phyloP scores from a whole-genome alignment of 179 eudicot species.

The Silene coronaria region DNA sequence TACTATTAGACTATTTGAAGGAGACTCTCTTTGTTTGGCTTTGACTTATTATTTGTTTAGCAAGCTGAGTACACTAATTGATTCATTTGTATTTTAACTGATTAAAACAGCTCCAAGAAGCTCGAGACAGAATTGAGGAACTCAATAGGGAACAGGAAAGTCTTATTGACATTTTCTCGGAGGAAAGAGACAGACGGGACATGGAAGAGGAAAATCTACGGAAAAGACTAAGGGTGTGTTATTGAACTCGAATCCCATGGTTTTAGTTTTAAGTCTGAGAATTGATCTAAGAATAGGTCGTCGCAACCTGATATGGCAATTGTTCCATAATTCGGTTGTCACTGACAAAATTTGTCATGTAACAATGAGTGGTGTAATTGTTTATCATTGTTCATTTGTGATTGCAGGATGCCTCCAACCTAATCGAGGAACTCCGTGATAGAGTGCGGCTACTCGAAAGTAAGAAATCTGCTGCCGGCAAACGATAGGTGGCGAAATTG shows the following conservation, averaged over 20 bases:
- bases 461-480: constrained; percentile 19
- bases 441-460: constrained; percentile 42
- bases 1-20: neutral
- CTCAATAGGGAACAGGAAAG: constrained; percentile 73
- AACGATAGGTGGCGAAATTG: constrained; percentile 12
- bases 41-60: neutral
- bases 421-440: constrained; percentile 56
- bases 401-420: constrained; percentile 56
- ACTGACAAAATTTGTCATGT: neutral
- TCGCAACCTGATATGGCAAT: neutral
- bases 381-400: neutral
- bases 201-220: constrained; percentile 65
- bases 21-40: neutral
- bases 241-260: neutral
- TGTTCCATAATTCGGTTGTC: too few relatives aligned
- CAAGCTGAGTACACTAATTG: neutral
- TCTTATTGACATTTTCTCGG: constrained; percentile 65
- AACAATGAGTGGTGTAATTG: neutral
- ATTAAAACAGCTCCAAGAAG: constrained; percentile 53
- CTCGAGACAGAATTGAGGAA: constrained; percentile 43
- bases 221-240: constrained; percentile 54
- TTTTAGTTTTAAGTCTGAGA: neutral
- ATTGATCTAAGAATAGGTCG: neutral
- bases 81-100: neutral
- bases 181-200: constrained; percentile 80